Evolutionary conservation across 1,284 basidiomycete species (phyloP).

Genomic region (Ganoderma multipileum): DNA sequence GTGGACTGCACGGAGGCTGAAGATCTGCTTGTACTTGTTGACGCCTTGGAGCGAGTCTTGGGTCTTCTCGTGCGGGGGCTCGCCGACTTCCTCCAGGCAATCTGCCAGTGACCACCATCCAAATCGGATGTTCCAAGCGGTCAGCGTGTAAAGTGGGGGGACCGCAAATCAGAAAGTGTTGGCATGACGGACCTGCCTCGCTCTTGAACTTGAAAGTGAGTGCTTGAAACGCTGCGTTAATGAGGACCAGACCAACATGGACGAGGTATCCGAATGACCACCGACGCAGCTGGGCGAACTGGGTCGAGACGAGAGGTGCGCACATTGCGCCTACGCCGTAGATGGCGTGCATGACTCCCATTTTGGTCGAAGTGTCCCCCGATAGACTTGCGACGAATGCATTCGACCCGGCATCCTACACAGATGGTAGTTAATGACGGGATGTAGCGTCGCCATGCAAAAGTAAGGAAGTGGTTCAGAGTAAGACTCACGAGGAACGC

Average conservation of each 20-base stretch:
- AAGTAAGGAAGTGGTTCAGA: not conserved
- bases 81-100: slow-evolving; percentile 42
- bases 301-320: slow-evolving; percentile 67
- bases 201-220: slow-evolving; percentile 58
- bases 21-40: slow-evolving; percentile 47
- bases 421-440: not conserved
- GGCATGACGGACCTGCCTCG: slow-evolving; percentile 53
- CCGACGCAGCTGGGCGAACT: slow-evolving; percentile 55
- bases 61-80: slow-evolving; percentile 35
- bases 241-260: slow-evolving; percentile 59
- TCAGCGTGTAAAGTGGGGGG: not conserved
- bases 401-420: slow-evolving; percentile 60
- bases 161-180: not conserved
- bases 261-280: slow-evolving; percentile 73
- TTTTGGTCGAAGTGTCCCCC: slow-evolving; percentile 53
- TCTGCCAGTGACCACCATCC: slow-evolving; percentile 27
- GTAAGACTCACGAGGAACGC: slow-evolving; percentile 51
- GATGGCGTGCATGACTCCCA: slow-evolving; percentile 67
- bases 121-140: not conserved
- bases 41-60: slow-evolving; percentile 31
- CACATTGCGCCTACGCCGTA: slow-evolving; percentile 59
- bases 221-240: slow-evolving; percentile 50
- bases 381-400: slow-evolving; percentile 58
- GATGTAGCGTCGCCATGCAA: not conserved
- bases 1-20: slow-evolving; percentile 46